Conservation (phyloP, 2,329 filamentous ascomycete genomes). For the Beauveria rudraprayagi region DNA sequence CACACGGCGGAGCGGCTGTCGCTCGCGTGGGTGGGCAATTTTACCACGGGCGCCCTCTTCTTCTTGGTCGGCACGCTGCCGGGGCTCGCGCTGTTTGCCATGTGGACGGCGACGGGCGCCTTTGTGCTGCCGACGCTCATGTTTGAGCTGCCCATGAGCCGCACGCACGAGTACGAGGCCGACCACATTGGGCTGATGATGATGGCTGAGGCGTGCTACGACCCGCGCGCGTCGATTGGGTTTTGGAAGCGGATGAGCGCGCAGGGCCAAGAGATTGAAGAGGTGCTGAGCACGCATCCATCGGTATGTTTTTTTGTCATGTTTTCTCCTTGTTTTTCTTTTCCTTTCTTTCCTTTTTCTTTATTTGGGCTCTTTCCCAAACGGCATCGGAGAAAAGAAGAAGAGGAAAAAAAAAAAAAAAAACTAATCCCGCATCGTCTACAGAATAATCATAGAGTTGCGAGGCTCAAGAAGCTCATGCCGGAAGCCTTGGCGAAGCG, state of each 20-base stretch:
- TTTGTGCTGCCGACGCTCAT: conserved; percentile 48
- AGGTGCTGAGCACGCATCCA: conserved; percentile 71
- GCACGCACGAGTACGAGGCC: conserved; percentile 68
- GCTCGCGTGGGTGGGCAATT: conserved; percentile 41
- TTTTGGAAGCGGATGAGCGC: conserved; percentile 63
- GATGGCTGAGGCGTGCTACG: conserved; percentile 74
- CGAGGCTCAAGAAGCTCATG: conserved; percentile 58
- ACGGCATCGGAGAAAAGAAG: no score
- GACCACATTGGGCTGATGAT: conserved; percentile 77
- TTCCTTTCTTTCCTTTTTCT: no score
- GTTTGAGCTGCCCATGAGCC: conserved; percentile 59
- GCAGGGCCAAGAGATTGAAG: conserved; percentile 34
- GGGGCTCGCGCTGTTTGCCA: conserved; percentile 28
- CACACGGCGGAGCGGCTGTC: conserved; percentile 59
- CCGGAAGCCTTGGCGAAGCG: conserved; percentile 48
- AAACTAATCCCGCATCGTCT: conserved; percentile 2
- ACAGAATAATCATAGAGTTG: conserved; percentile 53
- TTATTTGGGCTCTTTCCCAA: no score
- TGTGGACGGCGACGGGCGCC: conserved; percentile 38
- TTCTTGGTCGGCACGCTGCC: conserved; percentile 38
- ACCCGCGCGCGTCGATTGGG: conserved; percentile 56
- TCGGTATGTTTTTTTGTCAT: conserved; percentile 40
- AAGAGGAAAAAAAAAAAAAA: no score
- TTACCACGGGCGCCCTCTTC: conserved; percentile 42
- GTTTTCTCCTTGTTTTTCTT: not conserved